Evolutionary conservation across 116 monocot genomes (phyloP), one percentile per base, ranked within the genome.

Genomic region (Thalassia testudinum): DNA sequence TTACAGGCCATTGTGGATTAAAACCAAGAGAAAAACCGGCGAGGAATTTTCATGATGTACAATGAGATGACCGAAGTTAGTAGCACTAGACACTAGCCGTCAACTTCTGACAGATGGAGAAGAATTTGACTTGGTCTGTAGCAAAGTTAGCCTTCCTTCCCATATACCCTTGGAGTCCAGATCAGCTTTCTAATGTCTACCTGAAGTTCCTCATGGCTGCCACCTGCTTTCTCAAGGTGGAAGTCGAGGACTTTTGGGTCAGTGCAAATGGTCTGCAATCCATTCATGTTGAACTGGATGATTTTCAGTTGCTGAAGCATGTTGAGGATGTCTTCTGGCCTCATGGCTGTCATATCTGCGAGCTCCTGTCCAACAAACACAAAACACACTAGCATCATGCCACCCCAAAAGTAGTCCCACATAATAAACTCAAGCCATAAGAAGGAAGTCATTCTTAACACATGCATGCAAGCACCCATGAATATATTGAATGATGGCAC

Each of bases 291-390:
- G n/a, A n/a, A 85, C 24, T 85, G 79, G 40, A 85, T 80, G 56
- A 85, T 26, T 43, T 80, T 80, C 0, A 85, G 68, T 45, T 55
- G 65, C 57, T 80, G 80, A n/a, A 85, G 52, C 0, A 80, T 85
- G 65, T 43, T 64, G 27, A 74, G 60, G 53, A 85, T 74, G 59
- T 85, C 85, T 28, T 77, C 74, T 0, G 80, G 59, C 61, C 71
- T 80, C 43, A 85, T 85, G 2, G 85, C 80, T 6, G 85, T 85
- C 80, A 80, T 77, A 37, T 85, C 80, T 23, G 80, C 80, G 7
- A 85, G 71, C 49, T 85, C 80, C 84, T 85, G 75, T 23, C 54
- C 53, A 3, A n/a, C n/a, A n/a, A 52, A 20, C 53, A 22, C 27
- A 47, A n/a, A n/a, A n/a, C n/a, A n/a, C n/a, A n/a, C n/a, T n/a